Conservation (phyloP, 2,329 filamentous ascomycete species). For the Penicillium griseofulvum region DNA sequence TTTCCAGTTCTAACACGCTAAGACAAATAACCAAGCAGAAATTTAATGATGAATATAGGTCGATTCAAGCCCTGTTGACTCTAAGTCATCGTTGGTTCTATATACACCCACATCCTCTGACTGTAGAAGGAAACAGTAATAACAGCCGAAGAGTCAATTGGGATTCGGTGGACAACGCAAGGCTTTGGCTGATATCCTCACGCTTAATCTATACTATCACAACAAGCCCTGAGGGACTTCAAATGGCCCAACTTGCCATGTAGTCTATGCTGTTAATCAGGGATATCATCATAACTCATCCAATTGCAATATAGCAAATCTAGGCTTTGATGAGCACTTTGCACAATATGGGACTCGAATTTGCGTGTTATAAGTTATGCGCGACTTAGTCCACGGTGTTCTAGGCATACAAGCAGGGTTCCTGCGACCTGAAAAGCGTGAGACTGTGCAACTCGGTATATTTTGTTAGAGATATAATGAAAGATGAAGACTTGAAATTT, state of each 20-base stretch:
- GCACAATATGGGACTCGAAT: background rate
- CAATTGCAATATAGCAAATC: background rate
- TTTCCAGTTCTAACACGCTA: background rate
- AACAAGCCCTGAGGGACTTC: no score
- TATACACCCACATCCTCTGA: background rate
- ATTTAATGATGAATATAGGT: background rate
- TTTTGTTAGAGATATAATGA: no score
- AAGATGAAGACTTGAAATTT: background rate
- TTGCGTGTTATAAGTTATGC: background rate
- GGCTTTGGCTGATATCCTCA: background rate
- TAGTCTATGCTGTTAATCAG: background rate
- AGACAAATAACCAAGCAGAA: background rate
- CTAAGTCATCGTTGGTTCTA: background rate
- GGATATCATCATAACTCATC: background rate
- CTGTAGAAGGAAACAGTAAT: background rate
- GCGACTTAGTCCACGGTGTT: background rate
- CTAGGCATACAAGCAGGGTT: background rate
- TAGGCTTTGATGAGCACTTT: background rate
- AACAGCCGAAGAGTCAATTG: no score
- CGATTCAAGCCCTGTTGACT: background rate
- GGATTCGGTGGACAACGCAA: no score
- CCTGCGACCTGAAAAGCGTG: no score
- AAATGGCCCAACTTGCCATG: background rate
- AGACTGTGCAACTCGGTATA: background rate
- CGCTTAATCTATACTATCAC: background rate